These are phyloP conservation scores for Cicer judaicum DNA, from an alignment of 306 rosid species.

Conservation along the genomic window DNA sequence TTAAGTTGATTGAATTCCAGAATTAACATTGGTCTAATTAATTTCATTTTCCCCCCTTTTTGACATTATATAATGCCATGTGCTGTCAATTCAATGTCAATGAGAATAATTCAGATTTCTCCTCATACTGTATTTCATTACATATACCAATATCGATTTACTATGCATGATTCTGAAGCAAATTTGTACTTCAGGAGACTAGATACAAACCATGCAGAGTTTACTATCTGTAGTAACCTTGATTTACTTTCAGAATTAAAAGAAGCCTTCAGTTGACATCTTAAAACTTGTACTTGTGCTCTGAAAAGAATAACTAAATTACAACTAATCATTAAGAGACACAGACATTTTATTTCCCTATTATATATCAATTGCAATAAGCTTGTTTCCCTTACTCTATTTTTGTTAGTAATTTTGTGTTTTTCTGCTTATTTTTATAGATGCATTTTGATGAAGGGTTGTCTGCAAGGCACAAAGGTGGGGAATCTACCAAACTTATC, in stretches of 20 bases:
- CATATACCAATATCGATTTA: not conserved
- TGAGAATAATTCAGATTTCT: conserved; percentile 6
- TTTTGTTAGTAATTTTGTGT: conserved; percentile 21
- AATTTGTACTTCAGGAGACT: conserved; percentile 8
- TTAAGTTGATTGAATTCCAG: not conserved
- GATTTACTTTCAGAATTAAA: conserved; percentile 11
- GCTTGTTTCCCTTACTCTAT: conserved; percentile 30
- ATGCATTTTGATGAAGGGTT: conserved; percentile 95
- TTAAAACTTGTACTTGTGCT: conserved; percentile 1
- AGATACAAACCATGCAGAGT: not conserved
- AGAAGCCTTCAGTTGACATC: conserved; percentile 7
- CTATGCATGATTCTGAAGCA: conserved; percentile 25
- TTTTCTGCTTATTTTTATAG: conserved; percentile 52
- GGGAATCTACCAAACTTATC: conserved; percentile 81
- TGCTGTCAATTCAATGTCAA: not conserved
- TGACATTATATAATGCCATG: not conserved
- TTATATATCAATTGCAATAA: conserved; percentile 13
- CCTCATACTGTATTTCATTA: not conserved
- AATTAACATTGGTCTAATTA: not conserved
- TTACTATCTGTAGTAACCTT: conserved; percentile 9
- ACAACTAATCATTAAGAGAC: not conserved
- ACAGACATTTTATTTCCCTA: not conserved
- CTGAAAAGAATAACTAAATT: not conserved
- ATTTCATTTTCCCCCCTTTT: no score
- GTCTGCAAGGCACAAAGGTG: conserved; percentile 87